These are phyloP conservation scores for Entamoeba moshkovskii DNA, from an alignment of 208 protist species.

Conservation along the genomic window DNA sequence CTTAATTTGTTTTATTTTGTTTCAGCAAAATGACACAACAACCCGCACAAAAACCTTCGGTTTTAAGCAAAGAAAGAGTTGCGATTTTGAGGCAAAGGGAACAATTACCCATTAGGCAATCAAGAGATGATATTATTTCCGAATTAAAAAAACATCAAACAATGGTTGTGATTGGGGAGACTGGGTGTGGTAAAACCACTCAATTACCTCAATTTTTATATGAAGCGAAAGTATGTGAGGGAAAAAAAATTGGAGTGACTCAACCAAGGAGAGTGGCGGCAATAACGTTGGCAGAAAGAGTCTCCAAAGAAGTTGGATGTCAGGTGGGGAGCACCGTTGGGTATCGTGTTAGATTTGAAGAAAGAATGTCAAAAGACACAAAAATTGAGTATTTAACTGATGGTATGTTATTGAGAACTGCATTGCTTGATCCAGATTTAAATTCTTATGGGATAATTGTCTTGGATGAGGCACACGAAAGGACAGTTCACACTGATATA, in stretches of 20 bases:
- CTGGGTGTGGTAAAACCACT: conserved; percentile 14
- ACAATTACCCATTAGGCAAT: neutral
- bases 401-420: conserved; percentile 84
- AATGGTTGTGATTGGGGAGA: neutral
- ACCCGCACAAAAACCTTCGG: too few species aligned
- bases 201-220: neutral
- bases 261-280: conserved; percentile 80
- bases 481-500: conserved; percentile 37
- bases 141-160: neutral
- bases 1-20: too few species aligned
- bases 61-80: neutral
- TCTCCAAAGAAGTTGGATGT: conserved; percentile 73
- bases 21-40: too few species aligned
- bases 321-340: conserved; percentile 53
- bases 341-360: conserved; percentile 94
- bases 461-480: conserved; percentile 46
- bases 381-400: conserved; percentile 87
- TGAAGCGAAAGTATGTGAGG: neutral
- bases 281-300: conserved; percentile 84
- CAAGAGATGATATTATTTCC: neutral
- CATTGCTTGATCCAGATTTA: conserved; percentile 68
- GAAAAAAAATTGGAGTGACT: neutral
- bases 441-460: conserved; percentile 39
- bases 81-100: neutral
- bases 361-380: conserved; percentile 71